A percentile compares a stretch with the other conserved stretches of the same genome.
phyloP scores from a whole-genome alignment of 495 filamentous ascomycete species.

The Hypoxylon rickii region DNA sequence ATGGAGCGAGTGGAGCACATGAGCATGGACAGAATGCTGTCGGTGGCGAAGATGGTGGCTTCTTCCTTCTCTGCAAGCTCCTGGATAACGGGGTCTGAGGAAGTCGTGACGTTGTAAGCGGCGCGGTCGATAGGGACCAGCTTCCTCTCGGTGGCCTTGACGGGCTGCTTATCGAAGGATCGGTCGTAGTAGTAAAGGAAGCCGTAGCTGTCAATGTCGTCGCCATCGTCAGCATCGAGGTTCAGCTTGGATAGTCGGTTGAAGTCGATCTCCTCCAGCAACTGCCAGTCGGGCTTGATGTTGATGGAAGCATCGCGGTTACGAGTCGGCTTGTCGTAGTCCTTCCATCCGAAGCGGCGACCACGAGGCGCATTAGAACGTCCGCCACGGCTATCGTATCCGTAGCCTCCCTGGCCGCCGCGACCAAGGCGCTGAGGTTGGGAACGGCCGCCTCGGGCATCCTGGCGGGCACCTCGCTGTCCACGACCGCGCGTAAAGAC shows the following conservation, averaged over 20 bases:
- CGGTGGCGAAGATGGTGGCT: conserved; percentile 94
- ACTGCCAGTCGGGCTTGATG: conserved; percentile 90
- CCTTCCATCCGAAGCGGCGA: conserved; percentile 95
- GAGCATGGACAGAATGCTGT: conserved; percentile 96
- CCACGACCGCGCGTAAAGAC: conserved; percentile 86
- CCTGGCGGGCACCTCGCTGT: conserved; percentile 72
- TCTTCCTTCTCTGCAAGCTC: conserved; percentile 95
- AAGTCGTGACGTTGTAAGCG: conserved; percentile 96
- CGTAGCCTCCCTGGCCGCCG: conserved; percentile 48
- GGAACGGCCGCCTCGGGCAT: conserved; percentile 68
- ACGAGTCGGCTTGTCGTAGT: conserved; percentile 96
- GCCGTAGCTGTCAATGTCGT: conserved; percentile 92
- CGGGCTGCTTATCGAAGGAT: conserved; percentile 86
- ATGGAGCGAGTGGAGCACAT: conserved; percentile 97
- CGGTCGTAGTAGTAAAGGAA: conserved; percentile 98
- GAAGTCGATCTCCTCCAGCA: conserved; percentile 98
- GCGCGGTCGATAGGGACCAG: conserved; percentile 87
- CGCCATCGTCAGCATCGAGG: conserved; percentile 89
- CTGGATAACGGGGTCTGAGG: conserved; percentile 93
- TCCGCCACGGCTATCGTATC: conserved; percentile 69
- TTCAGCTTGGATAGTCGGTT: conserved; percentile 92
- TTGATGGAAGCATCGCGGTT: conserved; percentile 94
- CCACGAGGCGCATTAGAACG: conserved; percentile 62
- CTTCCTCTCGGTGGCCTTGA: conserved; percentile 84
- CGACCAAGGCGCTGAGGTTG: conserved; percentile 53